Evolutionary conservation across 495 filamentous ascomycete species (phyloP).

Genomic region (Neurospora sp.): DNA sequence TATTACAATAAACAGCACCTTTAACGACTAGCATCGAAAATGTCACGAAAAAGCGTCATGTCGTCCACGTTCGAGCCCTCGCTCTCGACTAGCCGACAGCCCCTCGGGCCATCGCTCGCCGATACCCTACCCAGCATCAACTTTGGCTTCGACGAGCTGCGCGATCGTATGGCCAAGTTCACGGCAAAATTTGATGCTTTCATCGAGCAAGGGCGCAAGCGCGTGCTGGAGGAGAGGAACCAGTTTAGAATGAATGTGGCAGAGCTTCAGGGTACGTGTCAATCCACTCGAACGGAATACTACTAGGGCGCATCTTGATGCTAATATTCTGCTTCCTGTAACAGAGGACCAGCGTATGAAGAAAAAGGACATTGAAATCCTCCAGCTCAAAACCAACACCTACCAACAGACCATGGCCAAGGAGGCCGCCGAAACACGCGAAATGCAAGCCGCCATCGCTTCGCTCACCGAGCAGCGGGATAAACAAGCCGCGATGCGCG

Average conservation of each 20-base stretch:
- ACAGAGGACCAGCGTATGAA: conserved; percentile 85
- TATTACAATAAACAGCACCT: conserved; percentile 2
- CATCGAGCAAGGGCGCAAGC: conserved; percentile 81
- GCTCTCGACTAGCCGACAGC: conserved; percentile 62
- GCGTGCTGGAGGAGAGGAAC: conserved; percentile 85
- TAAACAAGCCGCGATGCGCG: conserved; percentile 58
- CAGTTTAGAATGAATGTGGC: conserved; percentile 84
- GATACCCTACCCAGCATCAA: conserved; percentile 82
- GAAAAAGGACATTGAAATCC: conserved; percentile 75
- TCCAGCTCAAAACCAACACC: conserved; percentile 63
- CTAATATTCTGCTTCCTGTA: conserved; percentile 1
- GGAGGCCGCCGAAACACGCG: conserved; percentile 75
- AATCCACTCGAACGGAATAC: neutral
- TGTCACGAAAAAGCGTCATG: conserved; percentile 35
- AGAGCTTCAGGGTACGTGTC: conserved; percentile 67
- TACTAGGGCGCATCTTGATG: neutral
- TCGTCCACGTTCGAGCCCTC: conserved; percentile 66
- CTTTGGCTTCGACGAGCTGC: conserved; percentile 93
- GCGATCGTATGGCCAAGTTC: conserved; percentile 89
- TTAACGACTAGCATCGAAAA: conserved; percentile 2
- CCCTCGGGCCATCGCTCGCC: conserved; percentile 45
- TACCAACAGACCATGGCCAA: conserved; percentile 75
- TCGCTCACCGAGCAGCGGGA: conserved; percentile 68
- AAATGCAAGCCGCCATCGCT: conserved; percentile 76
- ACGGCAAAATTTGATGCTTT: conserved; percentile 87